Base-by-base conservation (phyloP, 2,329 filamentous ascomycete species). In the Fusarium sacchari region DNA sequence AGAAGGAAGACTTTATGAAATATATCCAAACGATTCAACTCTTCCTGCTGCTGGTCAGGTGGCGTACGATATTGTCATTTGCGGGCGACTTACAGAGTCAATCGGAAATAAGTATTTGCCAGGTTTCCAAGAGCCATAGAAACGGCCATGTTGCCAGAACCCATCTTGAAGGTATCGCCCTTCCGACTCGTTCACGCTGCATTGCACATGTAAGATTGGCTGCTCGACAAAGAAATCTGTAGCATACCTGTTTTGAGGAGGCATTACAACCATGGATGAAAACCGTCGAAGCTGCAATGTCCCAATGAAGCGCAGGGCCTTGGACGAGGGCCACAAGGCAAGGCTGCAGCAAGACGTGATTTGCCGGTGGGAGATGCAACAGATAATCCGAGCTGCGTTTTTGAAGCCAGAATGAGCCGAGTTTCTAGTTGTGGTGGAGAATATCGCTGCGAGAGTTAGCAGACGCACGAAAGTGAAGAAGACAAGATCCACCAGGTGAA, bases 1-100 rank as follows among this genome's bases (percentile, higher is more conserved):
- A 93, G 88, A 22, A 87, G 85, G 78, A 95, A 93, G 75, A 96
- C 85, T 78, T 94, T 93, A 84, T 97, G 93, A 79, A 94, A 92
- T 52, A 96, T 92, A 79, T 97, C 94, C 79, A 96, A 88, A 74
- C 93, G 90, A 80, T 95, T 92, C 78, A 91, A 89, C 81, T 96
- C 94, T 70, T 87, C 84, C 88, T 93, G 79, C 37, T 46, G 34
- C 26, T 28, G n/a, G 69, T 80, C 65, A 79, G 72, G 28, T 42
- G n/a, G 20, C 12, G n/a, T 36, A 46, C 28, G 14, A 28, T 26
- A 32, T 39, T 40, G 43, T 46, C 15, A 26, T 30, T 44, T 26
- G 22, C 39, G 26, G 26, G 36, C 20, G 26, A 66, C 85, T 82
- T 84, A 93, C 91, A 82, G 92, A 90, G 81, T 96, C 94, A 80